Evolutionary conservation across 306 rosid species (phyloP), one percentile per base, ranked within the genome.

Genomic region (Quercus parvula): DNA sequence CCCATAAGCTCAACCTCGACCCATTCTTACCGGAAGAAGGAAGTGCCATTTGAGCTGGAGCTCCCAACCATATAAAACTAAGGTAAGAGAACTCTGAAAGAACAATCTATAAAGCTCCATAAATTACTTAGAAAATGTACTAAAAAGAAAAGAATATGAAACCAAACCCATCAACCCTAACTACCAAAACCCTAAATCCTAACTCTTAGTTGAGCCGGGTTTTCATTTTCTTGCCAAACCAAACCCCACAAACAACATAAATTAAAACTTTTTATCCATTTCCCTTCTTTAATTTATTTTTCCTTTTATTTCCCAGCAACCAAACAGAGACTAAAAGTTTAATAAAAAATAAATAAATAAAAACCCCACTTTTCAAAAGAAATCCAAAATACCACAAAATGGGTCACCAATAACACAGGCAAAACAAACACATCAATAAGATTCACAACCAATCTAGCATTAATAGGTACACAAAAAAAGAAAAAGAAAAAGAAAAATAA

Each of bases 301-400:
- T 71, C 1, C 24, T 38, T 57, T 54, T 82, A 22, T 67, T 77
- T 81, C 75, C 71, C 51, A 41, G 51, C 22, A 1, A 30, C 78
- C 72, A 54, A 73, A 69, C 30, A 49, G 52, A 56, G 58, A 10
- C 44, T 25, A 56, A 81, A 67, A 28, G 70, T 67, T 70, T 56
- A 24, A 24, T 0, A 46, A 46, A 46, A 9, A 8, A 44, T 5
- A 38, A 6, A 38, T 5, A 38, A 38, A 38, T 7, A 41, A 41
- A 74, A 81, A 76, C 73, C 77, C 81, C 71, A 85, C 52, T 51
- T 59, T 17, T 56, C 13, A 6, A 52, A 69, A n/a, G 71, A 19
- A 56, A 55, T 15, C 69, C 1, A 31, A 61, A 70, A 13, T 52
- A 22, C 57, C 31, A 75, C 18, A 18, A 72, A 31, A 77, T 67